Base-by-base conservation (phyloP, 2,329 filamentous ascomycete species). In the Penicillium vulpinum region DNA sequence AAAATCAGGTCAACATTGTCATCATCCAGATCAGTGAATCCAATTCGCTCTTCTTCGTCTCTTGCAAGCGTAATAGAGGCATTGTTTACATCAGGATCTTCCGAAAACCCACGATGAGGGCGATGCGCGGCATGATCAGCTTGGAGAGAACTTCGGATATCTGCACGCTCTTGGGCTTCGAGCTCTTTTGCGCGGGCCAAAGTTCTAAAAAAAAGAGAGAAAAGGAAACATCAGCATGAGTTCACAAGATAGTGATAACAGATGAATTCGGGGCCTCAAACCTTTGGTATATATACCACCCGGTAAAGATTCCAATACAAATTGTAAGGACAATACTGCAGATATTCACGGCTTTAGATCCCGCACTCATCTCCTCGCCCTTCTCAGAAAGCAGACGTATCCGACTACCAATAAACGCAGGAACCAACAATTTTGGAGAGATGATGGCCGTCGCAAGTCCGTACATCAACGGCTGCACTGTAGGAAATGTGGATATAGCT, bases 401-500 rank as follows among this genome's bases (percentile, higher is more conserved):
- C 54, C 92, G 85, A 68, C 85, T 88, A 59, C 94, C 94, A 67
- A 99, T 91, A 77, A 97, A 99, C 66, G 96, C 86, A 71, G 96
- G 91, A 49, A 99, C 87, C 57, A 97, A 81, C 18, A 99, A 81
- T 70, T 97, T 99, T 7, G 94, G 94, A 15, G 83, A 86, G 11
- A 92, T 87, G 16, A 93, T 78, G 3, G 90, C 88, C 0, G 93
- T 97, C 6, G 94, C 93, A 44, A 92, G 73, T 31, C 87, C 88
- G 77, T 95, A 97, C 45, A 84, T 84, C 58, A 83, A 73, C 39
- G 90, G 89, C 24, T 87, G 83, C 33, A 99, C 90, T 31, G 89
- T 96, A 3, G 92, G 92, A 60, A 99, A 92, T 1, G 94, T 97
- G 29, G 91, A 91, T 54, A 99, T 85, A 59, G 96, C 96, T 49